Conservation (phyloP, 495 filamentous ascomycete genomes). For the Elasticomyces elasticus region DNA sequence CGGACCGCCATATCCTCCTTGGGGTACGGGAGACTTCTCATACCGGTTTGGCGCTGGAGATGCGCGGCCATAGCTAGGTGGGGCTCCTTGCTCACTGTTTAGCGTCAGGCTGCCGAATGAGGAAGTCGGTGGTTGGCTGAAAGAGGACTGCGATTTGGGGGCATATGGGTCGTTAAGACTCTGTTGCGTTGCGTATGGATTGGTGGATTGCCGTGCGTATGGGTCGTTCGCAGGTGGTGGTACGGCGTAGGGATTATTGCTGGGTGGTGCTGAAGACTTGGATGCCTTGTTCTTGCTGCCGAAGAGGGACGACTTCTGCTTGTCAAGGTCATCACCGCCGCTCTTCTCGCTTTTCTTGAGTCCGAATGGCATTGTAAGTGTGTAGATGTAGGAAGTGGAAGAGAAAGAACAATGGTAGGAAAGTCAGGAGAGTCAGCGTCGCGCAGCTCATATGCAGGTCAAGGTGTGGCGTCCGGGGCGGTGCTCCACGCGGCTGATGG, state of each 20-base stretch:
- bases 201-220: conserved; percentile 23
- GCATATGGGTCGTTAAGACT: conserved; percentile 22
- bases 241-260: conserved; percentile 16
- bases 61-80: neutral
- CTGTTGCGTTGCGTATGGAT: conserved; percentile 20
- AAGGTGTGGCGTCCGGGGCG: neutral
- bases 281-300: conserved; percentile 21
- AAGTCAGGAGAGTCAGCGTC: neutral
- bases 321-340: conserved; percentile 17
- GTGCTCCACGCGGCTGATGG: neutral
- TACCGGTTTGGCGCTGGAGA: conserved; percentile 16
- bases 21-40: conserved; percentile 30
- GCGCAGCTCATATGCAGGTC: too few relatives aligned
- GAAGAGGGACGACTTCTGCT: conserved; percentile 28
- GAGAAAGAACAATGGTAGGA: neutral
- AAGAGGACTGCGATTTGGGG: conserved; percentile 17
- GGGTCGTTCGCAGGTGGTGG: conserved; percentile 25
- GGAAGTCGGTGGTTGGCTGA: conserved; percentile 14
- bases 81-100: conserved; percentile 3
- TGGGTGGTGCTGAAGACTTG: conserved; percentile 5
- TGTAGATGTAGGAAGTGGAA: neutral
- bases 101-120: conserved; percentile 16
- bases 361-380: conserved; percentile 23
- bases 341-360: conserved; percentile 22
- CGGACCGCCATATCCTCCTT: conserved; percentile 26